These are phyloP conservation scores for Diaporthe caulivora DNA, from an alignment of 2,329 filamentous ascomycete genomes.

Conservation along the genomic window DNA sequence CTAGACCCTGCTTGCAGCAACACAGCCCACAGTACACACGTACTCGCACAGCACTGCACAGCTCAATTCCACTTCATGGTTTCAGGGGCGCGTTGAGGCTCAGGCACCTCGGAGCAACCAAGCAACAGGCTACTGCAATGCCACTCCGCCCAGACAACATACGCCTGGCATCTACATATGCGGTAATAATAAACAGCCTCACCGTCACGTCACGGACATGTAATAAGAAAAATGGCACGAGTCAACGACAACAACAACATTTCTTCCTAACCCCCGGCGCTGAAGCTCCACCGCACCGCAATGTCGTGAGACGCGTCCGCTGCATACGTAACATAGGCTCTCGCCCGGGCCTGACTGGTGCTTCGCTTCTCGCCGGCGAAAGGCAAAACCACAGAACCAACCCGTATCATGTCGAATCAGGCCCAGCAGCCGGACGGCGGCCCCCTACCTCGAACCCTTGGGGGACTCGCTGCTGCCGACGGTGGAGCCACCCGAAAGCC, in stretches of 20 bases:
- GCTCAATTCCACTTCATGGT: neutral
- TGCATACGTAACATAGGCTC: neutral
- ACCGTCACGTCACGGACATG: neutral
- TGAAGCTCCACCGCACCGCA: neutral
- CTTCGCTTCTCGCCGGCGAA: neutral
- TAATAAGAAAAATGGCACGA: neutral
- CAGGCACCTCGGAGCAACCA: conserved; percentile 26
- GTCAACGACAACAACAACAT: neutral
- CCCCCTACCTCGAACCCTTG: too few relatives aligned
- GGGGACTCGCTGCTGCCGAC: conserved; percentile 13
- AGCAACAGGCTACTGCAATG: conserved; percentile 37
- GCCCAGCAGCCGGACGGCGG: neutral
- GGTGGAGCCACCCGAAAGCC: conserved; percentile 32
- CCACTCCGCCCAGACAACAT: conserved; percentile 16
- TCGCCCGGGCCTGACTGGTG: conserved; percentile 11
- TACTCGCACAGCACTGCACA: neutral
- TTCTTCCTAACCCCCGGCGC: neutral
- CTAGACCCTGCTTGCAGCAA: conserved; percentile 20
- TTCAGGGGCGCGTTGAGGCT: conserved; percentile 11
- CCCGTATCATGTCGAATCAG: conserved; percentile 29
- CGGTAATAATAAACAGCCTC: neutral
- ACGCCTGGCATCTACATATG: neutral
- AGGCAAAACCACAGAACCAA: neutral
- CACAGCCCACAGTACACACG: neutral
- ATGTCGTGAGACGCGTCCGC: conserved; percentile 23